A percentile compares a stretch with the other conserved stretches of the same genome.
Evolutionary conservation across 176 grass and related monocot genomes (phyloP).

Genomic region (Cenchrus americanus): DNA sequence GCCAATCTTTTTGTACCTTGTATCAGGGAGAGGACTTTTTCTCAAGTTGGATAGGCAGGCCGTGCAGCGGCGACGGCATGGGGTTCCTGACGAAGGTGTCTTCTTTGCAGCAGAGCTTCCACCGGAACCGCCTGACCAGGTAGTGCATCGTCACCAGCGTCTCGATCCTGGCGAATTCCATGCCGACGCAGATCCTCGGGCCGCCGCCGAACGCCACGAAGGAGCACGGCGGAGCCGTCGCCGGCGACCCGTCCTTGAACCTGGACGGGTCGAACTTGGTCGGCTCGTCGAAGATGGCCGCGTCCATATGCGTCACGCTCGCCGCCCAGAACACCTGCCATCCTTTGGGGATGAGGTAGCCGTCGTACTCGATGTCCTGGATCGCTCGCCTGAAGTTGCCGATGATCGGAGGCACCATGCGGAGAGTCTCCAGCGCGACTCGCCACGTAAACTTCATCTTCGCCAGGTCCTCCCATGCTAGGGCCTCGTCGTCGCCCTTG

Average conservation of each 20-base stretch:
- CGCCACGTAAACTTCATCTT: slow-evolving; percentile 55
- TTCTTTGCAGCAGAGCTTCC: too few species aligned
- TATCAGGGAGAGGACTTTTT: not conserved
- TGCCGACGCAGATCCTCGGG: slow-evolving; percentile 49
- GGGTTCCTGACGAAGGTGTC: slow-evolving; percentile 14
- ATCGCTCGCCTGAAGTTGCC: slow-evolving; percentile 43
- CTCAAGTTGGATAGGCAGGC: slow-evolving; percentile 40
- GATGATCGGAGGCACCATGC: slow-evolving; percentile 41
- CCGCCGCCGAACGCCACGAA: slow-evolving; percentile 61
- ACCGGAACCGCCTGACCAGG: too few species aligned
- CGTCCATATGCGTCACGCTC: slow-evolving; percentile 52
- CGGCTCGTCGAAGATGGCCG: slow-evolving; percentile 46
- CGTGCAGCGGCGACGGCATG: slow-evolving; percentile 40
- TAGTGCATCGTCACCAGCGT: slow-evolving; percentile 32
- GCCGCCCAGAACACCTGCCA: slow-evolving; percentile 66
- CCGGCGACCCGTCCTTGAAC: slow-evolving; percentile 30
- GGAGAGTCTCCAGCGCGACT: slow-evolving; percentile 42
- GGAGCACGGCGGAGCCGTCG: slow-evolving; percentile 31
- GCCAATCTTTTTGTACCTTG: not conserved
- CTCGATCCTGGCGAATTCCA: slow-evolving; percentile 62
- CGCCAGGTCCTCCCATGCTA: slow-evolving; percentile 50
- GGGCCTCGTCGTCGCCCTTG: slow-evolving; percentile 38
- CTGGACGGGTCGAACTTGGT: slow-evolving; percentile 48
- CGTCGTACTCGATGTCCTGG: slow-evolving; percentile 45
- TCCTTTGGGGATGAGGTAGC: slow-evolving; percentile 55